Evolutionary conservation across 768 basidiomycete species (phyloP), one percentile per base, ranked within the genome.

Genomic region (Piloderma croceum): DNA sequence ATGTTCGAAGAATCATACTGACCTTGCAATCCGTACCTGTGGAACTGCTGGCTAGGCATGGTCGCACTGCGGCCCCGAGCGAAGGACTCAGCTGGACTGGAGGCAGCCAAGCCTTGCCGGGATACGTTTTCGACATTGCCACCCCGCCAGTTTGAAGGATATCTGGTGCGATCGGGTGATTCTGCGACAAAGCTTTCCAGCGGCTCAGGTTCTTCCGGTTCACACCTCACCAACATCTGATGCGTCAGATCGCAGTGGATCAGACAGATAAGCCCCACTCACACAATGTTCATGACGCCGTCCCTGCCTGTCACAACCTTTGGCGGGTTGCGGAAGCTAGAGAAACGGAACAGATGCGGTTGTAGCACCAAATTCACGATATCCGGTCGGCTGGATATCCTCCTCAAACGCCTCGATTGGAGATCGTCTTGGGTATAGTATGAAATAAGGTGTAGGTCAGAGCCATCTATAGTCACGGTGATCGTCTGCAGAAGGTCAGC

Each of bases 401-500:
- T 69, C 64, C 83, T 76, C 23, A 93, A 67, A 35, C 74, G 71
- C 19, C 83, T 84, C 12, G 74, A 72, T 7, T 79, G 71, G 20
- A 88, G 77, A 54, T 91, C 89, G 34, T 86, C 81, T 31, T 82
- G 74, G 6, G 81, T 81, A 58, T 88, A 90, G 65, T 91, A 90
- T 12, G 84, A 84, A 46, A 90, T 79, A 45, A 90, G 72, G 56
- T 90, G 88, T 37, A 89, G 76, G 63, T 87, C 80, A 36, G 80
- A 82, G 11, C 81, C 81, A 46, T 86, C 82, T 41, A 86, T 78
- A 27, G 76, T 77, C 36, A 90, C 81, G 7, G 88, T 89, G 53
- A 90, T 88, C n/a, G 87, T 90, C 86, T 90, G 58, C 13, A 15
- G 33, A 17, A 19, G 40, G 22, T 22, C n/a, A 35, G 22, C 4